These are phyloP conservation scores for California macrophylla DNA, from an alignment of 441 rosid genomes.

Conservation along the genomic window DNA sequence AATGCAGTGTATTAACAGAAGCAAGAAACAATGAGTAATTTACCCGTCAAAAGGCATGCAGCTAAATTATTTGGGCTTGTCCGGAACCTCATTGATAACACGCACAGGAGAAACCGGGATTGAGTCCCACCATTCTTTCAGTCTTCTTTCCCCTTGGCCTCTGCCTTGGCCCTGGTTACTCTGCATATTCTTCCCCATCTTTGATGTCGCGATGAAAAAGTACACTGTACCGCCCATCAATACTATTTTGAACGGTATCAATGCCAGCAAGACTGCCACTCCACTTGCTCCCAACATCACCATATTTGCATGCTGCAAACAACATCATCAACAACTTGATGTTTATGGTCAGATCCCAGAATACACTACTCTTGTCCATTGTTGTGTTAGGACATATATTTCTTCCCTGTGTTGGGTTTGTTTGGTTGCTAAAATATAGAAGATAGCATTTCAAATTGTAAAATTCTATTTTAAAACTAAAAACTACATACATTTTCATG, in stretches of 20 bases:
- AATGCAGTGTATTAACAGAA: background rate
- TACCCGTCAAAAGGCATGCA: background rate
- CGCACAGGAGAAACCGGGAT: constrained; percentile 67
- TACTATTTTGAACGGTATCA: constrained; percentile 47
- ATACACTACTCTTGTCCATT: no score
- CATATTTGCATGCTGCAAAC: constrained; percentile 52
- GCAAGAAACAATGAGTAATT: background rate
- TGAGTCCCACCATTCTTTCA: constrained; percentile 88
- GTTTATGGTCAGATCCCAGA: no score
- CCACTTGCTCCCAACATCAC: constrained; percentile 38
- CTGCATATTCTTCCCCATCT: constrained; percentile 33
- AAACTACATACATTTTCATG: no score
- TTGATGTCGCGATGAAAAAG: constrained; percentile 38
- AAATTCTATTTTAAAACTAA: no score
- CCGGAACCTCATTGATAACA: constrained; percentile 24
- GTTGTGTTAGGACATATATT: no score
- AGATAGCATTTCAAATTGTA: background rate
- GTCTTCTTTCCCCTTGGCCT: constrained; percentile 34
- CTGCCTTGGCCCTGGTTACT: constrained; percentile 30
- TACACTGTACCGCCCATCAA: constrained; percentile 29
- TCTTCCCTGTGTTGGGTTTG: no score
- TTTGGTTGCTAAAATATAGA: background rate
- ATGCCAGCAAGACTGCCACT: constrained; percentile 41
- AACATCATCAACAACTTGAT: background rate
- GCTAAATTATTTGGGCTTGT: constrained; percentile 15